Base-by-base conservation (phyloP, 2,329 filamentous ascomycete species). In the Ascochyta rabiei region DNA sequence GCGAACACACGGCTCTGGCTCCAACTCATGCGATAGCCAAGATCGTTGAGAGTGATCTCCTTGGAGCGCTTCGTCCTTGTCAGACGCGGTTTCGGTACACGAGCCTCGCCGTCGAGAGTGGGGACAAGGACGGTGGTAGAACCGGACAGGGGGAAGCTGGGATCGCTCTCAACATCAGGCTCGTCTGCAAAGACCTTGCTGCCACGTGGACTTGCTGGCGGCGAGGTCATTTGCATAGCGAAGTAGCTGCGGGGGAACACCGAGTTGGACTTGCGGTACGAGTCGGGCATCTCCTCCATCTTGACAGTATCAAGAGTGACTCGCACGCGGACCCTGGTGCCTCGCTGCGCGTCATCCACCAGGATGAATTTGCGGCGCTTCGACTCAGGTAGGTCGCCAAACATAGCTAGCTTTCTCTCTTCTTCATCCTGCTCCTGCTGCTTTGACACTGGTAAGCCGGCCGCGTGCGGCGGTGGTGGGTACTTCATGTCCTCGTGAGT, bases 281-380 rank as follows among this genome's bases (percentile, higher is more conserved):
- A 95, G 75, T 98, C 93, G 1, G 93, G 93, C 70, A 98, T 96
- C 76, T 98, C 93, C 69, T 93, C 89, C 79, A 95, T 96, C 73
- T 97, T 89, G 65, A 97, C 92, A 39, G 88, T 87, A 70, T 97
- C 91, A n/a, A 99, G 86, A 60, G 90, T 95, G 46, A 97, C 93
- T 58, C 93, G 89, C 40, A 98, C 93, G 15, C 93, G 88, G 1
- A 97, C 87, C 37, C 92, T 86, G 45, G 86, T 88, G 47, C 89
- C 89, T 16, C 71, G 70, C 48, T 92, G 89, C 47, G 86, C 87
- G 74, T 98, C 93, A 63, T 97, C 93, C 24, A 98, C 92, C 9
- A 98, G 85, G 64, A 98, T 96, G 76, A 98, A 98, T 76, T 97
- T 98, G 72, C 93, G 89, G 70, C 91, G 91, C 79, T 96, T 96